phyloP scores from a whole-genome alignment of 1,284 basidiomycete species.

The Pisolithus thermaeus region DNA sequence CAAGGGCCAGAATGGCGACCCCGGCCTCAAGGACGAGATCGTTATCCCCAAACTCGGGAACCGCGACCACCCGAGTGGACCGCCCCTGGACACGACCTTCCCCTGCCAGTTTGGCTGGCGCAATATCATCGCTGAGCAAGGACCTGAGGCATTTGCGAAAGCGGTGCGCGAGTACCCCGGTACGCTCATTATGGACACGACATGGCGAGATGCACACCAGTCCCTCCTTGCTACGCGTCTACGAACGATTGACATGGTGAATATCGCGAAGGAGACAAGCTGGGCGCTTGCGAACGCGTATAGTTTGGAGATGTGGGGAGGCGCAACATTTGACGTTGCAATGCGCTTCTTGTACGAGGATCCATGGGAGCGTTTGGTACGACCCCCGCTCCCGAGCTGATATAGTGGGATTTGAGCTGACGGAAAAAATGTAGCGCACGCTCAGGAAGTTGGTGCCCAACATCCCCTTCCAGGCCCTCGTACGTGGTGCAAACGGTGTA shows the following conservation, averaged over 20 bases:
- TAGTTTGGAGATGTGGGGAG: slow-evolving; percentile 99
- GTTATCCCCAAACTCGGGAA: slow-evolving; percentile 79
- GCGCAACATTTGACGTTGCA: slow-evolving; percentile 98
- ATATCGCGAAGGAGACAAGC: slow-evolving; percentile 98
- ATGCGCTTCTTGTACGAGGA: slow-evolving; percentile 99
- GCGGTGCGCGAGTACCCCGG: slow-evolving; percentile 97
- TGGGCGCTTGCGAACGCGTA: slow-evolving; percentile 95
- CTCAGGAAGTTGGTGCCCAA: slow-evolving; percentile 97
- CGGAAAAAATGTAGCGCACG: slow-evolving; percentile 53
- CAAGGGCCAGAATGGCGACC: slow-evolving; percentile 90
- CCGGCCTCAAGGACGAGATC: slow-evolving; percentile 90
- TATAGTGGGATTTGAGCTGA: slow-evolving; percentile 5
- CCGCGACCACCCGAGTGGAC: slow-evolving; percentile 70
- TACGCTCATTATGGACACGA: slow-evolving; percentile 95
- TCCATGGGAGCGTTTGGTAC: slow-evolving; percentile 94
- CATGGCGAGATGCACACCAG: slow-evolving; percentile 99
- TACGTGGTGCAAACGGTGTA: slow-evolving; percentile 98
- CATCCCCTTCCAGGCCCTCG: slow-evolving; percentile 97
- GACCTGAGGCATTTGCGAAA: slow-evolving; percentile 98
- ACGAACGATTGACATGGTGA: slow-evolving; percentile 95
- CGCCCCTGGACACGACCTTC: slow-evolving; percentile 72
- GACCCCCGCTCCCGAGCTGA: slow-evolving; percentile 20
- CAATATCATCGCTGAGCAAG: slow-evolving; percentile 97
- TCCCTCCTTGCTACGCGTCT: slow-evolving; percentile 95
- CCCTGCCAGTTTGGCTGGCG: slow-evolving; percentile 94